Conservation (phyloP, 306 rosid species). For the Cucurbita moschata region DNA sequence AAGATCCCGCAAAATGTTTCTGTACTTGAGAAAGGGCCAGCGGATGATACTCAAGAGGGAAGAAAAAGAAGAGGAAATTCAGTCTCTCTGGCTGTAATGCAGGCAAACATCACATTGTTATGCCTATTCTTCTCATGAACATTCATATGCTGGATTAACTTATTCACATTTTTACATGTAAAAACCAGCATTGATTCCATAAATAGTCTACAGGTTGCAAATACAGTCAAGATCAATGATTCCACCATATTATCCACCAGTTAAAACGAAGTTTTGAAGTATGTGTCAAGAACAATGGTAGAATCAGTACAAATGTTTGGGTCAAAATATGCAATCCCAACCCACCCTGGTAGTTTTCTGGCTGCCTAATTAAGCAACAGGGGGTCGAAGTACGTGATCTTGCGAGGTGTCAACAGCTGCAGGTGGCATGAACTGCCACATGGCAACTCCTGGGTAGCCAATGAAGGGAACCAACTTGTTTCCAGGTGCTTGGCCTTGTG, state of each 20-base stretch:
- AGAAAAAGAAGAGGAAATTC: not conserved
- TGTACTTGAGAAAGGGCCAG: not conserved
- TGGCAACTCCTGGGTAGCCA: constrained; percentile 81
- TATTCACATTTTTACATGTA: constrained; percentile 22
- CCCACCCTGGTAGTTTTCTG: not conserved
- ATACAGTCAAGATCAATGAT: not conserved
- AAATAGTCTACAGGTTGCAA: constrained; percentile 3
- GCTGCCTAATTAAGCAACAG: constrained; percentile 63
- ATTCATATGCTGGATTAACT: constrained; percentile 12
- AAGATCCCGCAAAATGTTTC: not conserved
- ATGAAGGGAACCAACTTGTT: constrained; percentile 80
- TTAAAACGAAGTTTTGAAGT: not conserved
- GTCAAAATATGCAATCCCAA: constrained; percentile 1
- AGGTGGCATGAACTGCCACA: constrained; percentile 99
- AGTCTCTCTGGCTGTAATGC: not conserved
- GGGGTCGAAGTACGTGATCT: constrained; percentile 94
- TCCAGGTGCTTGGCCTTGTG: constrained; percentile 69
- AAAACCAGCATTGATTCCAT: not conserved
- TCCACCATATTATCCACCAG: not conserved
- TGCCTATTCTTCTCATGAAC: not conserved
- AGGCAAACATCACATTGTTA: not conserved
- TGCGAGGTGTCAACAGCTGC: constrained; percentile 87
- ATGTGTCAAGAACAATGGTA: constrained; percentile 1
- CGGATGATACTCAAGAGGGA: no score
- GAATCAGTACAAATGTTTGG: constrained; percentile 1